Percentiles rank a stretch among this genome's conserved stretches.
These are phyloP conservation scores for Rhodotorula mucilaginosa DNA, from an alignment of 1,284 basidiomycete genomes.

Conservation along the genomic window DNA sequence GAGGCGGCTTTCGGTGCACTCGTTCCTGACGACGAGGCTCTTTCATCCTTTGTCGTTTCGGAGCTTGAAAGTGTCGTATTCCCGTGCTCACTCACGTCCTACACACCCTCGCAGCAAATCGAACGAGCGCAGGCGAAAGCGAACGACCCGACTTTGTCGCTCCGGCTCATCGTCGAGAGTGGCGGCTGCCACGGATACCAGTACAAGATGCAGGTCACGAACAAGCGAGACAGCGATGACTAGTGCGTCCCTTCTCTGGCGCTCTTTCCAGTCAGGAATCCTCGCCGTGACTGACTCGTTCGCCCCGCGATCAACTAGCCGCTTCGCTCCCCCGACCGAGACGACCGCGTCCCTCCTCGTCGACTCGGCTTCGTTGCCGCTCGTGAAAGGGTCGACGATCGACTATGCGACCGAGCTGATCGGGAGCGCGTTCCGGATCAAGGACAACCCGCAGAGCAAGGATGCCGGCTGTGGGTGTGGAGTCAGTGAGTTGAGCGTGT, in stretches of 20 bases:
- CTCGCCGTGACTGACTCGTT: too few relatives aligned
- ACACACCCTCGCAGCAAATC: constrained; percentile 26
- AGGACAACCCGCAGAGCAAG: constrained; percentile 73
- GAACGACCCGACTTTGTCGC: constrained; percentile 60
- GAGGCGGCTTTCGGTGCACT: background rate
- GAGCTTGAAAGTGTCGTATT: too few relatives aligned
- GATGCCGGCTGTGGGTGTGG: constrained; percentile 85
- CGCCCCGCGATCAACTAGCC: constrained; percentile 6
- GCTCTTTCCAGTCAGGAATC: background rate
- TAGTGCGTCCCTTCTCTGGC: constrained; percentile 66
- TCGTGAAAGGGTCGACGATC: constrained; percentile 77
- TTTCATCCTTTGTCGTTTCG: background rate
- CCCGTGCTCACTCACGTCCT: background rate
- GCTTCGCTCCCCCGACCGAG: constrained; percentile 19
- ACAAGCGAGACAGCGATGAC: constrained; percentile 62
- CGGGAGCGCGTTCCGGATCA: constrained; percentile 75
- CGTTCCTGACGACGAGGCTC: background rate
- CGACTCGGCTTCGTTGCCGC: constrained; percentile 72
- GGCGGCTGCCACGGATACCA: constrained; percentile 92
- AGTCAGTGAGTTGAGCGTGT: constrained; percentile 57
- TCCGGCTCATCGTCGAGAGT: constrained; percentile 77
- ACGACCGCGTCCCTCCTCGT: constrained; percentile 57
- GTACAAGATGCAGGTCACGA: constrained; percentile 77
- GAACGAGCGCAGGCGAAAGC: constrained; percentile 47
- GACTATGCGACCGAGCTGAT: constrained; percentile 90